Evolutionary conservation across 345 rosid genomes (phyloP), one percentile per base, ranked within the genome.

Genomic region (Microthlaspi erraticum): DNA sequence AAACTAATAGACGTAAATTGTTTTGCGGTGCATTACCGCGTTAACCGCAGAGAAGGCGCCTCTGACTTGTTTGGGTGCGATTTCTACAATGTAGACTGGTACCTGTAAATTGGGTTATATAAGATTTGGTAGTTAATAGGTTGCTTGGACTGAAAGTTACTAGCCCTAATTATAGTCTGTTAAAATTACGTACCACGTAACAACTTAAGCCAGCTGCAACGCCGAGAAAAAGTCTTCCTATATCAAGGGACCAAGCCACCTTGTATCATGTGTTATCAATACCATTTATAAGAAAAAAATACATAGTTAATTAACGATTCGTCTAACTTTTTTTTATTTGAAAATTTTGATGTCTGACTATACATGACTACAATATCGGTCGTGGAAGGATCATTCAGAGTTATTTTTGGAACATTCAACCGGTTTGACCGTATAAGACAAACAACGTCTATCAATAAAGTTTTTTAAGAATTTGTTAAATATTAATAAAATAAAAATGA

Each of bases 41-140:
- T 86, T 82, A 53, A 81, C 80, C 5, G 96, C 75, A 12, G 96
- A 83, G 69, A 86, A 86, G 39, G 87, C 86, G 79, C 98, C 96
- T 60, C 96, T 78, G 42, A 86, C 66, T 32, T 83, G 70, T 76
- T 85, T 87, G 6, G 96, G 96, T 9, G 98, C 83, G 16, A 92
- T 78, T 82, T 92, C 98, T 46, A 94, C 98, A 63, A 92, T 86
- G 76, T 83, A 92, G 14, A 89, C 51, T 0, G 96, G 96, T 36
- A 85, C 89, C 96, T 91, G 38, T 20, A 39, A 13, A 26, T 44
- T 58, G 4, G 12, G 26, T 12, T 44, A 26, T 45, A 17, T 34
- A 26, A 55, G 0, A 36, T 8, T 8, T 26, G 37, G 5, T 10
- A 64, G 41, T 55, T 23, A 39, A 3, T 70, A 46, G 55, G 45